These are phyloP conservation scores for Albatrellus sp. DNA, from an alignment of 1,284 basidiomycete species.

Conservation along the genomic window DNA sequence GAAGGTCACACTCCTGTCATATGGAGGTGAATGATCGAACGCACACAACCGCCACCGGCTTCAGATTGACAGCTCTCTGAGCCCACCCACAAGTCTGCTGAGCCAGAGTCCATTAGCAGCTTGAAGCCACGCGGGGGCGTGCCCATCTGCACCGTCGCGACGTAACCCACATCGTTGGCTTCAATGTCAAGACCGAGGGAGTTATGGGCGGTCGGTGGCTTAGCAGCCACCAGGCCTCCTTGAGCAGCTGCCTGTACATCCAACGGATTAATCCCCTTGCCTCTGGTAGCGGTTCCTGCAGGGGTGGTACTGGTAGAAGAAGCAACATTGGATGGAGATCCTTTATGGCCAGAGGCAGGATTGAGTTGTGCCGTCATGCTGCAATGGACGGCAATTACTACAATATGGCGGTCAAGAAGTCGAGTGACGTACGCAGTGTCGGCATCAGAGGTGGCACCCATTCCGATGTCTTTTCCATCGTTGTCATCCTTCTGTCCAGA, in stretches of 20 bases:
- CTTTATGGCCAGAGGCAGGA: constrained; percentile 8
- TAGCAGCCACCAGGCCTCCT: constrained; percentile 37
- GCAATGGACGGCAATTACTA: too few species aligned
- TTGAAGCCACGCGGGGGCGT: constrained; percentile 63
- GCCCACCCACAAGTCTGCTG: constrained; percentile 76
- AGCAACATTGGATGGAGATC: constrained; percentile 9
- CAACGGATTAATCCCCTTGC: not conserved
- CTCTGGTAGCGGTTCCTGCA: constrained; percentile 17
- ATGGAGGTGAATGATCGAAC: constrained; percentile 9
- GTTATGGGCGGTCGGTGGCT: constrained; percentile 37
- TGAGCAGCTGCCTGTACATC: constrained; percentile 24
- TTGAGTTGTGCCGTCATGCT: constrained; percentile 2
- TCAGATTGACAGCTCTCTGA: constrained; percentile 35
- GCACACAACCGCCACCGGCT: constrained; percentile 38
- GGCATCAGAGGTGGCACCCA: not conserved
- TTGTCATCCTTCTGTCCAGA: constrained; percentile 3
- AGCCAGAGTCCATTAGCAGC: constrained; percentile 79
- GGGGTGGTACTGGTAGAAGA: constrained; percentile 6
- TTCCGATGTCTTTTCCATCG: not conserved
- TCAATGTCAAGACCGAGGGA: constrained; percentile 68
- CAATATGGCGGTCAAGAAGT: not conserved
- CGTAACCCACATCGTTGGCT: constrained; percentile 46
- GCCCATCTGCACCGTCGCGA: constrained; percentile 68
- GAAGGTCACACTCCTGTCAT: not conserved
- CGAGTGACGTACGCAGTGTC: not conserved